These are phyloP conservation scores for Ascochyta pisi DNA, from an alignment of 2,329 filamentous ascomycete species.

Conservation along the genomic window DNA sequence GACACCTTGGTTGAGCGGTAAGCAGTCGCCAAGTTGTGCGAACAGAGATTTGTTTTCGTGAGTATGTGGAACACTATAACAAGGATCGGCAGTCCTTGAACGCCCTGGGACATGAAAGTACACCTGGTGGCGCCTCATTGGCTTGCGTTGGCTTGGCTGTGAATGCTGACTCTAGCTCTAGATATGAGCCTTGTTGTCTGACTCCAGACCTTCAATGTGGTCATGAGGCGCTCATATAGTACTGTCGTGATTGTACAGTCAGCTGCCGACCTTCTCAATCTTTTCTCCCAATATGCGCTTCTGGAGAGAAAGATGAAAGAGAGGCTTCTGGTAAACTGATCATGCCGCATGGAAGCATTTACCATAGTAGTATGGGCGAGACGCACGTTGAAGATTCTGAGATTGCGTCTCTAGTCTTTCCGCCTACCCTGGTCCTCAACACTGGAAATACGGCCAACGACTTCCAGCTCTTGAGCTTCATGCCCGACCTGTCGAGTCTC, in stretches of 20 bases:
- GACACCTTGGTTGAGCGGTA: not conserved
- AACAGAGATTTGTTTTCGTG: not conserved
- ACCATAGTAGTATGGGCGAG: too few relatives aligned
- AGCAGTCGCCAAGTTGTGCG: not conserved
- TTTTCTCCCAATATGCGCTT: too few relatives aligned
- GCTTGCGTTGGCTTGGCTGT: not conserved
- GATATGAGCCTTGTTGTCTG: not conserved
- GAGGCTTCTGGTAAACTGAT: too few relatives aligned
- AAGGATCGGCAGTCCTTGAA: not conserved
- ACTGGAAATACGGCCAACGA: too few relatives aligned
- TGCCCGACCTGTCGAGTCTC: not conserved
- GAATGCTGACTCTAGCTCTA: not conserved
- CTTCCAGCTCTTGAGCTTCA: not conserved
- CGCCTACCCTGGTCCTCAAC: too few relatives aligned
- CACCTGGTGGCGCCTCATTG: not conserved
- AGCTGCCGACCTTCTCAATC: not conserved
- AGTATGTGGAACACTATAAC: constrained; percentile 2
- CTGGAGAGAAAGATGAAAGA: too few relatives aligned
- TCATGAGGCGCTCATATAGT: not conserved
- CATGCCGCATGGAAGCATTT: too few relatives aligned
- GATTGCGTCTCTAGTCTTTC: too few relatives aligned
- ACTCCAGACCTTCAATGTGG: not conserved
- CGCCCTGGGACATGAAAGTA: not conserved
- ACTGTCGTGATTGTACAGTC: constrained; percentile 3
- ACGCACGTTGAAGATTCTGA: too few relatives aligned